Evolutionary conservation across 768 basidiomycete species (phyloP).

Genomic region (Boletus subparvulus): DNA sequence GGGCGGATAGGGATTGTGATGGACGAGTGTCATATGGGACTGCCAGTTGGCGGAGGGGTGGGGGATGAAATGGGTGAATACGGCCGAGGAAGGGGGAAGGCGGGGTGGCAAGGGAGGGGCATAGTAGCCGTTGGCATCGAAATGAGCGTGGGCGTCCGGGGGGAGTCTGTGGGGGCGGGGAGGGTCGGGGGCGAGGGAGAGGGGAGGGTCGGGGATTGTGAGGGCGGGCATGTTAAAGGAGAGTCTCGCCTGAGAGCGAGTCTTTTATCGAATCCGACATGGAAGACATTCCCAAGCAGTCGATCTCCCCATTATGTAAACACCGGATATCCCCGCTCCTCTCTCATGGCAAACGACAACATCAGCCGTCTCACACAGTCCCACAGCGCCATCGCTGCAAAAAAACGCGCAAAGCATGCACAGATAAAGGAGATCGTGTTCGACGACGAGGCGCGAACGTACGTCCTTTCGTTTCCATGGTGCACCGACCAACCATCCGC

Average conservation of each 20-base stretch:
- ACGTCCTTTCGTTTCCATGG: slow-evolving; percentile 16
- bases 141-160: slow-evolving; percentile 27
- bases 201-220: slow-evolving; percentile 12
- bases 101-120: slow-evolving; percentile 12
- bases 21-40: slow-evolving; percentile 35
- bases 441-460: slow-evolving; percentile 84
- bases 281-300: slow-evolving; percentile 29
- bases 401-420: slow-evolving; percentile 60
- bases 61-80: slow-evolving; percentile 29
- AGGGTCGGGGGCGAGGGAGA: neutral
- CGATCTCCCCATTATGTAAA: slow-evolving; percentile 28
- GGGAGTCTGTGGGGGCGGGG: slow-evolving; percentile 18
- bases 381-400: slow-evolving; percentile 61
- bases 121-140: slow-evolving; percentile 20
- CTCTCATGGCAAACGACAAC: slow-evolving; percentile 42
- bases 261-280: slow-evolving; percentile 31
- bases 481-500: slow-evolving; percentile 13
- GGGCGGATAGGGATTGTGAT: slow-evolving; percentile 44
- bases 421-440: slow-evolving; percentile 83
- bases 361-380: slow-evolving; percentile 59
- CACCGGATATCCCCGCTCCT: slow-evolving; percentile 20
- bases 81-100: slow-evolving; percentile 19
- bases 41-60: slow-evolving; percentile 29
- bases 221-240: slow-evolving; percentile 31
- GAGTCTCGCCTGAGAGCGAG: slow-evolving; percentile 36